Percentiles rank a stretch among this genome's conserved stretches.
phyloP scores from a whole-genome alignment of 441 rosid species.

The Capsella rubella region DNA sequence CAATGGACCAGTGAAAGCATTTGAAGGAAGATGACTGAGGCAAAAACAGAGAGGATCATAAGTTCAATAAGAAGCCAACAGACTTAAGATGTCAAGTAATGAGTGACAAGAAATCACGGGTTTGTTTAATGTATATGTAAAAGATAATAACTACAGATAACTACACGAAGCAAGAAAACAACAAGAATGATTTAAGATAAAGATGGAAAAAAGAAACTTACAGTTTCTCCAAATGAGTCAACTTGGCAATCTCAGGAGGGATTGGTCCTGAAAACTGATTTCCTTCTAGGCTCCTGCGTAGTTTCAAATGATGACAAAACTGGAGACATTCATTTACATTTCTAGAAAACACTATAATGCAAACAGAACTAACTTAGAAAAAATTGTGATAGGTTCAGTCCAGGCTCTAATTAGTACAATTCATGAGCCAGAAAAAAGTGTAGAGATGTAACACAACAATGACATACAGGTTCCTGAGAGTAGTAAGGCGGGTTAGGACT shows the following conservation, averaged over 20 bases:
- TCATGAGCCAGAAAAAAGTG: conserved; percentile 16
- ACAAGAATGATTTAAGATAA: conserved; percentile 12
- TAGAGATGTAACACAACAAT: neutral
- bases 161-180: neutral
- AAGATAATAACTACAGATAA: neutral
- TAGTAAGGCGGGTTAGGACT: conserved; percentile 67
- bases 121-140: neutral
- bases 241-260: conserved; percentile 70
- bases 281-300: conserved; percentile 85
- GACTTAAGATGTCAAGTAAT: neutral
- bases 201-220: conserved; percentile 42
- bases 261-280: conserved; percentile 73
- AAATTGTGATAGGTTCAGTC: neutral
- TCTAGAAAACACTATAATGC: neutral
- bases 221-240: conserved; percentile 72
- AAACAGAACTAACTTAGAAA: neutral
- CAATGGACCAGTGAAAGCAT: conserved; percentile 71
- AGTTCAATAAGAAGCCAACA: neutral
- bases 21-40: conserved; percentile 68
- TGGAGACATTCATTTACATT: conserved; percentile 1
- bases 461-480: conserved; percentile 76
- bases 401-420: neutral
- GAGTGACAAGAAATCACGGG: neutral
- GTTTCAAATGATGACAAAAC: conserved; percentile 27
- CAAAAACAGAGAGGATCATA: conserved; percentile 6